Evolutionary conservation across 2,329 filamentous ascomycete species (phyloP), one percentile per base, ranked within the genome.

Genomic region (Sporothrix schenckii): DNA sequence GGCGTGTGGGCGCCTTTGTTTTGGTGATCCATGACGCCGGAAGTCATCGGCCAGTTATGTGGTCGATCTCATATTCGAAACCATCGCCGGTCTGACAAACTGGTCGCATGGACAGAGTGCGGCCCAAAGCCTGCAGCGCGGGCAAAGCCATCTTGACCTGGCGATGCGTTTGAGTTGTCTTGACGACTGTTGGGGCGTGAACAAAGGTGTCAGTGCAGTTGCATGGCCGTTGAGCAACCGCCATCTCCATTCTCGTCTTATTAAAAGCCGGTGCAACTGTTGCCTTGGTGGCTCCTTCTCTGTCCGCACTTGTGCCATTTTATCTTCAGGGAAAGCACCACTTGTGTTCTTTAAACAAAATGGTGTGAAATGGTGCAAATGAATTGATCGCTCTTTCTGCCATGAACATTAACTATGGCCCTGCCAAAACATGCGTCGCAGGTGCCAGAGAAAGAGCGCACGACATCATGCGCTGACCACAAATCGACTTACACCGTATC

Each of bases 171-270:
- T 60, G 27, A 41, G 69, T 70, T 70, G 69, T 53, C 53, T 61
- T 53, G 69, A 50, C 49, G 69, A 70, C 69, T 44, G 69, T 67
- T 67, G 69, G 47, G 27, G 34, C 19, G 69, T 13, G 53, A 66
- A 66, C 61, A 39, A 30, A 0, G 14, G 1, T 13, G 0, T 14
- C 11, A 21, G 13, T 41, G 39, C 14, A 9, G 65, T 30, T 41
- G 44, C 44, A 44, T 47, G 39, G 21, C 44, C 44, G 30, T 61
- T 21, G 39, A 65, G 41, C 60, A 65, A 49, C 41, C 60, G 16
- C 44, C 24, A 21, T 49, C 41, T 24, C 60, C 14, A 13, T 24
- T 11, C 30, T 49, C 6, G 13, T 30, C 6, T 3, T 24, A 16
- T 11, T 10, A 27, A 24, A 13, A 41, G 44, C 44, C 34, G 44